Conservation (phyloP, 1,284 basidiomycete species). For the Taiwanofungus camphoratus region DNA sequence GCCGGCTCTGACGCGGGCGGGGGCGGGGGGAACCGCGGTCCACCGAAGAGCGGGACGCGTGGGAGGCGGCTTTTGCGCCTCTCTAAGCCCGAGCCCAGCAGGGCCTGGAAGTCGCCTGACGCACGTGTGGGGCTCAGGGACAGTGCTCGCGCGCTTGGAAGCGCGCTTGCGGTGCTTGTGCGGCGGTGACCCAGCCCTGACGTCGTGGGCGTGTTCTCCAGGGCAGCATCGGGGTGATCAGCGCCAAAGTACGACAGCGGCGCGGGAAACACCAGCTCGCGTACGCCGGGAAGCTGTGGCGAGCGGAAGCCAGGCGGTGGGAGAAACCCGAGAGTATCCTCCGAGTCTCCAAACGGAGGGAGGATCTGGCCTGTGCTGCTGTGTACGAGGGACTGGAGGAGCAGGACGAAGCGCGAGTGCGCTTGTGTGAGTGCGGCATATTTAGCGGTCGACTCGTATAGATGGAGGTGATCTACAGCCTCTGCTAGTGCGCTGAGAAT, state of each 20-base stretch:
- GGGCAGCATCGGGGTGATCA: slow-evolving; percentile 6
- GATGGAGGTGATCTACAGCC: slow-evolving; percentile 29
- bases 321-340: slow-evolving; percentile 25
- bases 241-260: slow-evolving; percentile 40
- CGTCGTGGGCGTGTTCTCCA: slow-evolving; percentile 1
- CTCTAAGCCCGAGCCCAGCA: slow-evolving; percentile 4
- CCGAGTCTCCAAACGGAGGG: slow-evolving; percentile 25
- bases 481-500: slow-evolving; percentile 34
- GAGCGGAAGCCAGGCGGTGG: slow-evolving; percentile 20
- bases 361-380: slow-evolving; percentile 39
- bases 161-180: background rate
- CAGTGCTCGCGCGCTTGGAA: background rate
- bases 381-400: slow-evolving; percentile 65
- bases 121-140: slow-evolving; percentile 13
- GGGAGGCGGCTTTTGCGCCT: background rate
- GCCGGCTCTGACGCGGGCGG: slow-evolving; percentile 51
- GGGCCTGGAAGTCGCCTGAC: slow-evolving; percentile 18
- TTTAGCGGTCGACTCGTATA: slow-evolving; percentile 33
- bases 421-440: slow-evolving; percentile 47
- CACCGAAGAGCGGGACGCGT: slow-evolving; percentile 34
- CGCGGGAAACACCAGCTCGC: slow-evolving; percentile 64
- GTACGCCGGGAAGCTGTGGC: slow-evolving; percentile 29
- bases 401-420: slow-evolving; percentile 68
- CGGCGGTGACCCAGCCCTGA: slow-evolving; percentile 3
- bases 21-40: slow-evolving; percentile 27